Percentiles rank a stretch among this genome's conserved stretches.
Evolutionary conservation across 768 basidiomycete genomes (phyloP).

Genomic region (Amanita rubescens): DNA sequence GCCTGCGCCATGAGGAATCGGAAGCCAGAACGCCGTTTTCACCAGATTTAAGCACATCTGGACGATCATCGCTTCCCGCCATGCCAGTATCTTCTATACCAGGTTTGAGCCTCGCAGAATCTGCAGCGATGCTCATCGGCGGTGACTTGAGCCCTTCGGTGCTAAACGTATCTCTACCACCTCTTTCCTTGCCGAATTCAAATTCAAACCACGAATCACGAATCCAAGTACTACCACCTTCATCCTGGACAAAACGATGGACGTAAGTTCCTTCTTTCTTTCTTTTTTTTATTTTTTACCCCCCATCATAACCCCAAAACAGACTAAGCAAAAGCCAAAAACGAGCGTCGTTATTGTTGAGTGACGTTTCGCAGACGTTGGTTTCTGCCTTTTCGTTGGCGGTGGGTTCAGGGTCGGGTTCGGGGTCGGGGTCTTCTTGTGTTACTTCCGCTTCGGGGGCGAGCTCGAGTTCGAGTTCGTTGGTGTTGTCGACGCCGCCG

Average conservation of each 20-base stretch:
- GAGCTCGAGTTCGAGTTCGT: too few species aligned
- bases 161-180: too few species aligned
- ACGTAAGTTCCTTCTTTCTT: conserved; percentile 32
- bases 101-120: too few species aligned
- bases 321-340: conserved; percentile 66
- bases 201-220: too few species aligned
- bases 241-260: neutral
- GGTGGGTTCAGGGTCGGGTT: neutral
- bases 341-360: conserved; percentile 8
- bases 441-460: neutral
- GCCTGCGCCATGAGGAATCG: neutral
- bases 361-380: conserved; percentile 8
- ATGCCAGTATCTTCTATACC: too few species aligned
- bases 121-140: neutral
- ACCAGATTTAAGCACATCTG: too few species aligned
- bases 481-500: too few species aligned
- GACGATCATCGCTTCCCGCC: neutral
- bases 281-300: too few species aligned
- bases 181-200: neutral
- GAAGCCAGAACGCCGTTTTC: neutral
- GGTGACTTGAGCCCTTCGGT: neutral
- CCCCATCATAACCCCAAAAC: too few species aligned
- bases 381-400: neutral
- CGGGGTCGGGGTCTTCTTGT: neutral
- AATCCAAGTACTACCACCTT: neutral